These are phyloP conservation scores for Penicillium sp. DNA, from an alignment of 2,329 filamentous ascomycete species.

Conservation along the genomic window DNA sequence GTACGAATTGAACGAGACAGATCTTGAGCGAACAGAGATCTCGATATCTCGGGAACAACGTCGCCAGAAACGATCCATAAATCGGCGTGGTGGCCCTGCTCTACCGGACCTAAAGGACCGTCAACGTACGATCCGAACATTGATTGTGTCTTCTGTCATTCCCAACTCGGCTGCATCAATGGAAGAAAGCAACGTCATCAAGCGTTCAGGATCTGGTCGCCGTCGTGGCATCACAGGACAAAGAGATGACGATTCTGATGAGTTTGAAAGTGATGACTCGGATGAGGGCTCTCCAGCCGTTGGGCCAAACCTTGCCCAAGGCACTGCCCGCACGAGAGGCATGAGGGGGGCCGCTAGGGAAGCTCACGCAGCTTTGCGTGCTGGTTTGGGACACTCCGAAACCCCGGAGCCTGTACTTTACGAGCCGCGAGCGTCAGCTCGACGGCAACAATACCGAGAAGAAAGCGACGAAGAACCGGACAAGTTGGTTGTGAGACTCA, in stretches of 20 bases:
- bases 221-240: conserved; percentile 61
- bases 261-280: conserved; percentile 89
- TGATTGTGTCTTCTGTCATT: conserved; percentile 88
- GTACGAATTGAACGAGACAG: conserved; percentile 88
- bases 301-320: conserved; percentile 63
- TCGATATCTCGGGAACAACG: conserved; percentile 93
- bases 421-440: conserved; percentile 68
- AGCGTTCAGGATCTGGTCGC: conserved; percentile 66
- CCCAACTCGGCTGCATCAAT: conserved; percentile 78
- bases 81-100: conserved; percentile 85
- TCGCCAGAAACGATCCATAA: conserved; percentile 92
- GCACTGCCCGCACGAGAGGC: conserved; percentile 80
- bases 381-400: conserved; percentile 74
- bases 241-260: conserved; percentile 74
- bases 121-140: conserved; percentile 86
- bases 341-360: conserved; percentile 86
- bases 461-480: conserved; percentile 72
- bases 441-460: conserved; percentile 69
- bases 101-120: conserved; percentile 95
- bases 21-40: conserved; percentile 85
- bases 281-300: conserved; percentile 81
- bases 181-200: conserved; percentile 85
- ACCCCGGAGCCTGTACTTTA: conserved; percentile 78
- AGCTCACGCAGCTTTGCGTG: conserved; percentile 81
- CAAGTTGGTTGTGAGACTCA: conserved; percentile 73